phyloP scores from a whole-genome alignment of 441 rosid genomes.

The Pelargonium myrrhifolium region DNA sequence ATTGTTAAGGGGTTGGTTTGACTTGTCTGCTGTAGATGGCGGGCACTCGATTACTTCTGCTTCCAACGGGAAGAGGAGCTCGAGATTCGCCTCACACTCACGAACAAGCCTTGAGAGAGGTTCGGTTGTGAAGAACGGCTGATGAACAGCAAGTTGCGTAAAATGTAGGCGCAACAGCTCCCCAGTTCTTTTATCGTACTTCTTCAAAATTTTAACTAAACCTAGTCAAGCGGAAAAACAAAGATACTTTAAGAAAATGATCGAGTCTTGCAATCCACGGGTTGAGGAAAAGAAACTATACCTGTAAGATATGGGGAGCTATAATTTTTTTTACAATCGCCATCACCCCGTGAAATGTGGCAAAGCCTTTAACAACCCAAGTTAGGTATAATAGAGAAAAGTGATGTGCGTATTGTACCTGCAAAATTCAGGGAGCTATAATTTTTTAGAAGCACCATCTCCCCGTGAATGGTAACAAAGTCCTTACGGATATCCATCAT shows the following conservation, averaged over 20 bases:
- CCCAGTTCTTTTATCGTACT: conserved; percentile 87
- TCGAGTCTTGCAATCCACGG: background rate
- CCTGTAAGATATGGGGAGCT: conserved; percentile 8
- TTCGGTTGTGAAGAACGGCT: conserved; percentile 80
- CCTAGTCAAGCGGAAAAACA: conserved; percentile 36
- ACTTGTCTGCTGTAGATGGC: conserved; percentile 18
- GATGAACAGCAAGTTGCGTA: conserved; percentile 70
- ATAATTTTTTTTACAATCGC: conserved; percentile 14
- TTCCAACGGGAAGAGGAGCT: conserved; percentile 77
- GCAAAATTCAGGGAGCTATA: conserved; percentile 92
- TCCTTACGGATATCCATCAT: conserved; percentile 92
- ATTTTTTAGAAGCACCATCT: conserved; percentile 93
- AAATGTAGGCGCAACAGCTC: conserved; percentile 67
- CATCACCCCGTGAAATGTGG: conserved; percentile 14
- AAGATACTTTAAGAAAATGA: conserved; percentile 19
- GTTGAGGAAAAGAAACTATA: background rate
- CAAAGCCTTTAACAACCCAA: conserved; percentile 8
- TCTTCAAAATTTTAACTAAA: conserved; percentile 76
- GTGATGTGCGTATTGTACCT: conserved; percentile 31
- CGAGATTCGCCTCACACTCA: conserved; percentile 85
- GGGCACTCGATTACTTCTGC: conserved; percentile 74
- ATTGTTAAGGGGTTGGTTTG: conserved; percentile 21
- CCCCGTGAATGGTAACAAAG: conserved; percentile 85
- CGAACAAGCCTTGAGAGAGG: conserved; percentile 75
- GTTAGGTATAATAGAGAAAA: conserved; percentile 5